Base-by-base conservation (phyloP, 2,329 filamentous ascomycete genomes). In the Dactylellina parvicollis region DNA sequence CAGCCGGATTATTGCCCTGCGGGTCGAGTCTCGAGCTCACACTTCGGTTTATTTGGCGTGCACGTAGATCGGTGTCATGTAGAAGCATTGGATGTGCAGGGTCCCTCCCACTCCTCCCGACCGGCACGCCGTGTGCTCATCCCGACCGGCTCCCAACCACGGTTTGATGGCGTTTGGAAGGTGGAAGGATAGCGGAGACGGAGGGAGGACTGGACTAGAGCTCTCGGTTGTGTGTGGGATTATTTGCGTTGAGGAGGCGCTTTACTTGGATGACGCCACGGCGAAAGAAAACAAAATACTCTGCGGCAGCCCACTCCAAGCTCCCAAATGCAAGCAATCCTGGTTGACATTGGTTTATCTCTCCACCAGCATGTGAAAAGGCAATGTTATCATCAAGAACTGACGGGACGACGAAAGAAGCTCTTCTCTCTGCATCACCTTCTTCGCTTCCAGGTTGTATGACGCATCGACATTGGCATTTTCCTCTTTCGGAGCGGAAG, bases 171-270 rank as follows among this genome's bases (percentile, higher is more conserved):
- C n/a, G n/a, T n/a, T n/a, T n/a, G n/a, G n/a, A n/a, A n/a, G n/a
- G n/a, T n/a, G n/a, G n/a, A n/a, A n/a, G n/a, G n/a, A n/a, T n/a
- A n/a, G n/a, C n/a, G n/a, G n/a, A n/a, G n/a, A n/a, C n/a, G n/a
- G n/a, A n/a, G n/a, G n/a, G n/a, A n/a, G n/a, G n/a, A n/a, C n/a
- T n/a, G n/a, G n/a, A n/a, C n/a, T 20, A 52, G 57, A 61, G 57
- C 57, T 61, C 57, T 22, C 44, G 32, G 36, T n/a, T 57, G 30
- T 26, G 30, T 64, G 66, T 71, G 66, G 66, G 20, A 71, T 71
- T 71, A 61, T 71, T 49, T 71, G 66, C 50, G 66, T 71, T 71
- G 66, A 46, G 24, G 59, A 34, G 16, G n/a, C n/a, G 44, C 28
- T 26, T 12, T n/a, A n/a, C n/a, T n/a, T n/a, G n/a, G n/a, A n/a